These are phyloP conservation scores for Prinsepia uniflora DNA, from an alignment of 306 rosid species.

Conservation along the genomic window DNA sequence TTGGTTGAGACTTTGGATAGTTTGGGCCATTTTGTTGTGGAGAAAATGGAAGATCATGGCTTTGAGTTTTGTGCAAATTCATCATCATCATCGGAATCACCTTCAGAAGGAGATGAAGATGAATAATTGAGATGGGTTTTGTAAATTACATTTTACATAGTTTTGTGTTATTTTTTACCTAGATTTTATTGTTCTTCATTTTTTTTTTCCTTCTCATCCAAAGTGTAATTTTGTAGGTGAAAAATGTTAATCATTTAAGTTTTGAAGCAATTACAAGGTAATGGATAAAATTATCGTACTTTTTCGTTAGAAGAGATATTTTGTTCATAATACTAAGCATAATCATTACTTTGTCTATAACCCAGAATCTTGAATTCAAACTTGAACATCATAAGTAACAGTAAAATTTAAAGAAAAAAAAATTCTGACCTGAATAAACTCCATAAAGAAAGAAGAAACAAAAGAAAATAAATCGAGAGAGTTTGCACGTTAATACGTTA, in stretches of 20 bases:
- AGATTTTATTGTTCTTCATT: not conserved
- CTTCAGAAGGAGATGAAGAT: constrained; percentile 22
- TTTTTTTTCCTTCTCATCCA: not conserved
- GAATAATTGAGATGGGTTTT: constrained; percentile 21
- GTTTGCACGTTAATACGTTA: no score
- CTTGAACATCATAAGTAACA: no score
- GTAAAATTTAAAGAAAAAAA: no score
- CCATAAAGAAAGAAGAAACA: no score
- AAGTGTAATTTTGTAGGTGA: constrained; percentile 17
- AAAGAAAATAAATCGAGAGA: no score
- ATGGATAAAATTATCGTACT: not conserved
- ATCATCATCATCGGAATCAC: constrained; percentile 13
- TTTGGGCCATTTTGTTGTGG: constrained; percentile 63
- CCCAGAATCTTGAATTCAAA: no score
- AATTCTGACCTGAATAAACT: no score
- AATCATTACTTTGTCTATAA: no score
- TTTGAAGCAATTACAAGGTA: not conserved
- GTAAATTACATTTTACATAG: constrained; percentile 28
- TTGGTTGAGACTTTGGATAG: constrained; percentile 48
- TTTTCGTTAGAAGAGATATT: no score
- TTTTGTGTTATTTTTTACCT: constrained; percentile 15
- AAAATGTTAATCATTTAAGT: no score
- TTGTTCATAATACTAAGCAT: no score
- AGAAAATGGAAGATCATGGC: constrained; percentile 14
- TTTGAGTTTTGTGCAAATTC: constrained; percentile 49